Base-by-base conservation (phyloP, 75 land plant genomes). In the Isoetes taiwanensis region DNA sequence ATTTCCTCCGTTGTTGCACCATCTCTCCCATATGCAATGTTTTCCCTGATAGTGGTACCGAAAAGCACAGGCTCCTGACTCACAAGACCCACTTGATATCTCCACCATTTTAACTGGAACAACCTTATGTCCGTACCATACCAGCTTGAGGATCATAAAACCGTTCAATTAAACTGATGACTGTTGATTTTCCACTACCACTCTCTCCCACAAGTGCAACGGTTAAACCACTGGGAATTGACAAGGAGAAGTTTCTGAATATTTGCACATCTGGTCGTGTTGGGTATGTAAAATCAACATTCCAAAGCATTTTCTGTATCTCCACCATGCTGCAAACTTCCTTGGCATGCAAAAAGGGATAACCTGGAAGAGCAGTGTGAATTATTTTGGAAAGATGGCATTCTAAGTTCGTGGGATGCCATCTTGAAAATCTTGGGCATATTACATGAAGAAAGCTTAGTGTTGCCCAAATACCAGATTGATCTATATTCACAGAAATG, bases 281-380 rank as follows among this genome's bases (percentile, higher is more conserved):
- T 10, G 79, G 76, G 38, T 77, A 77, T 29, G 79, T 72, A 58
- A 84, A 84, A 25, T 40, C 43, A 33, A 84, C 71, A 38, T 48
- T n/a, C n/a, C n/a, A n/a, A n/a, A n/a, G n/a, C n/a, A n/a, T n/a
- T n/a, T n/a, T n/a, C n/a, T n/a, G n/a, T n/a, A n/a, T n/a, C n/a
- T n/a, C n/a, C n/a, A n/a, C n/a, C n/a, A n/a, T n/a, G n/a, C n/a
- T n/a, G n/a, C n/a, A n/a, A n/a, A n/a, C n/a, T n/a, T n/a, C n/a
- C n/a, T n/a, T n/a, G n/a, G n/a, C n/a, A n/a, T n/a, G n/a, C n/a
- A n/a, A n/a, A n/a, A n/a, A n/a, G n/a, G n/a, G n/a, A n/a, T n/a
- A n/a, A n/a, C n/a, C n/a, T n/a, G n/a, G n/a, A n/a, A n/a, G n/a
- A n/a, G n/a, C n/a, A n/a, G n/a, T n/a, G n/a, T n/a, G n/a, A n/a